These are phyloP conservation scores for Dentipellis sp. DNA, from an alignment of 768 basidiomycete species.

Conservation along the genomic window DNA sequence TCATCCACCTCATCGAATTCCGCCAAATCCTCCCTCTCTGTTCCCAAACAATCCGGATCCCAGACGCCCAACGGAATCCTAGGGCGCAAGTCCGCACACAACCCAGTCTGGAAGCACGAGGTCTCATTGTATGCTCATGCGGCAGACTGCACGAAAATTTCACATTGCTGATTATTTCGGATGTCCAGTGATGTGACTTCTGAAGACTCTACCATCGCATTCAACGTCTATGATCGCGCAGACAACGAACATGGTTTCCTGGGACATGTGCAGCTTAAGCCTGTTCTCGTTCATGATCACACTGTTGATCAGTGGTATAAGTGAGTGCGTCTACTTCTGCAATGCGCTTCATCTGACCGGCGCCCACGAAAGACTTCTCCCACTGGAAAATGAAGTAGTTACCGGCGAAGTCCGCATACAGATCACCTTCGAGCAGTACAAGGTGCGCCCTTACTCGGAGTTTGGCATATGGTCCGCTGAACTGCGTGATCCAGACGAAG, in stretches of 20 bases:
- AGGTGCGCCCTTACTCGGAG: slow-evolving; percentile 41
- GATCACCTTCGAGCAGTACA: slow-evolving; percentile 85
- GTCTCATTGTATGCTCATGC: slow-evolving; percentile 74
- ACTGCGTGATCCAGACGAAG: slow-evolving; percentile 46
- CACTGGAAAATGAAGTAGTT: slow-evolving; percentile 73
- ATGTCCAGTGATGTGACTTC: slow-evolving; percentile 83
- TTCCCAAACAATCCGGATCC: slow-evolving; percentile 14
- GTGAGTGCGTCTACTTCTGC: slow-evolving; percentile 37
- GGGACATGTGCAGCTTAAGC: slow-evolving; percentile 87
- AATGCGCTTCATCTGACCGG: background rate
- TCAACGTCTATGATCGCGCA: slow-evolving; percentile 89
- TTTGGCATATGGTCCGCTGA: slow-evolving; percentile 7
- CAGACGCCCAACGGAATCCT: slow-evolving; percentile 35
- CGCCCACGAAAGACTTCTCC: slow-evolving; percentile 44
- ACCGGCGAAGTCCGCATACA: slow-evolving; percentile 93
- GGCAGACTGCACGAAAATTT: background rate
- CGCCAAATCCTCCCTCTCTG: slow-evolving; percentile 12
- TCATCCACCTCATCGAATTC: slow-evolving; percentile 9
- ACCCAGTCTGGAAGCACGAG: slow-evolving; percentile 98
- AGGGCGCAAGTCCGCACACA: slow-evolving; percentile 57
- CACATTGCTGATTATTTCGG: background rate
- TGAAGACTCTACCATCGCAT: slow-evolving; percentile 69
- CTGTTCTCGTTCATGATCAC: slow-evolving; percentile 84
- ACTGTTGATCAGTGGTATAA: slow-evolving; percentile 97
- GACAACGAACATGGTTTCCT: slow-evolving; percentile 80